These are phyloP conservation scores for Berkeleyomyces rouxiae DNA, from an alignment of 2,329 filamentous ascomycete genomes.

Conservation along the genomic window DNA sequence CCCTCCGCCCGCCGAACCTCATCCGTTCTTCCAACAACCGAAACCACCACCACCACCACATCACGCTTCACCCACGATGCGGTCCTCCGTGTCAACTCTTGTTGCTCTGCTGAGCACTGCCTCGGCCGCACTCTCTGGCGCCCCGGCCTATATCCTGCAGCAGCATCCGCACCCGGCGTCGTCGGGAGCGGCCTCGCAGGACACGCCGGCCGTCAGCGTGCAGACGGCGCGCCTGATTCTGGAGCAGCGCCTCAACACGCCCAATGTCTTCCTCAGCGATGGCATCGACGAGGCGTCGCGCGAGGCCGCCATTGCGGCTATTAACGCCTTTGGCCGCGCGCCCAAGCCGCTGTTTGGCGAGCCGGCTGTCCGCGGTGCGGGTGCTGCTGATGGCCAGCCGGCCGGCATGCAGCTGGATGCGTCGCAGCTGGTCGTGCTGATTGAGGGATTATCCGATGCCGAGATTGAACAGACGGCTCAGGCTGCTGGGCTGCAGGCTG, in stretches of 20 bases:
- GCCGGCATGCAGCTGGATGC: not conserved
- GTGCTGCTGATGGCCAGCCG: not conserved
- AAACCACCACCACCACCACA: not conserved
- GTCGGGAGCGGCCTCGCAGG: not conserved
- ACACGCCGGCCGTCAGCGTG: conserved; percentile 1
- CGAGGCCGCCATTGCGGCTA: conserved; percentile 9
- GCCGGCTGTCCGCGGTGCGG: not conserved
- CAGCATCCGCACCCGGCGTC: not conserved
- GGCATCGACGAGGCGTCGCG: conserved; percentile 9
- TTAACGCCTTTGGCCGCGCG: conserved; percentile 11
- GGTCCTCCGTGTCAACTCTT: conserved; percentile 8
- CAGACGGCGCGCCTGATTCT: conserved; percentile 12
- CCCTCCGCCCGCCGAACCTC: not conserved
- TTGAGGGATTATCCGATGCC: conserved; percentile 37
- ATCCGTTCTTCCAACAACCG: not conserved
- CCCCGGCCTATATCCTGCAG: conserved; percentile 11
- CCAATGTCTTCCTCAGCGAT: conserved; percentile 11
- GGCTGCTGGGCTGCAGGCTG: conserved; percentile 18
- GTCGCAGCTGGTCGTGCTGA: conserved; percentile 39
- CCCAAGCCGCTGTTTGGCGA: conserved; percentile 11
- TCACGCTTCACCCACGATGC: not conserved
- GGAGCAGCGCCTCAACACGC: conserved; percentile 13
- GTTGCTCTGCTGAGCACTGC: conserved; percentile 8
- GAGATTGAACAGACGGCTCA: conserved; percentile 28
- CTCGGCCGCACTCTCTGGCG: conserved; percentile 6